Percentiles rank a stretch among this genome's conserved stretches.
Conservation (phyloP, 768 basidiomycete species). For the Xerocomellus chrysenteron region DNA sequence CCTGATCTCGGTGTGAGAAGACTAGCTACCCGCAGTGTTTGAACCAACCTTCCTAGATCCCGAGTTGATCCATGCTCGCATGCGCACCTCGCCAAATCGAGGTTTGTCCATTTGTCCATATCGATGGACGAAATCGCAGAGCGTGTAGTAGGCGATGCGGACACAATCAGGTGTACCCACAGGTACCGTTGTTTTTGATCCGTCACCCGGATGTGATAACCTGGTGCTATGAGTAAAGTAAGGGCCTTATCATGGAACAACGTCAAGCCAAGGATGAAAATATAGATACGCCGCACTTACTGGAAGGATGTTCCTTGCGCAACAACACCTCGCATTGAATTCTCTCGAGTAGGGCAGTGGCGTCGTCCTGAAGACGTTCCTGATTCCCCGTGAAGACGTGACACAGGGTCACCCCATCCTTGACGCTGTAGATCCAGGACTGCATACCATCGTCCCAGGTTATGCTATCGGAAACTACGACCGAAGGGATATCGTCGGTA, state of each 20-base stretch:
- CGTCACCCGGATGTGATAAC: slow-evolving; percentile 12
- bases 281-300: slow-evolving; percentile 15
- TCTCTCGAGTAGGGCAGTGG: slow-evolving; percentile 36
- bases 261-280: not conserved
- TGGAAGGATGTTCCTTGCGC: slow-evolving; percentile 15
- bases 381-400: slow-evolving; percentile 54
- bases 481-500: slow-evolving; percentile 14
- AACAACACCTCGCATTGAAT: slow-evolving; percentile 39
- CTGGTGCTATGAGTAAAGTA: slow-evolving; percentile 27
- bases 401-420: slow-evolving; percentile 27
- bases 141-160: slow-evolving; percentile 20
- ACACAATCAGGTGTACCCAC: slow-evolving; percentile 23
- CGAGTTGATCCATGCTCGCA: slow-evolving; percentile 43
- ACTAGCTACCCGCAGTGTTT: not conserved
- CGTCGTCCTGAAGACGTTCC: slow-evolving; percentile 37
- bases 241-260: slow-evolving; percentile 19
- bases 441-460: slow-evolving; percentile 35
- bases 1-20: slow-evolving; percentile 17
- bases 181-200: slow-evolving; percentile 21
- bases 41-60: slow-evolving; percentile 38
- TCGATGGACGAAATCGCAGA: slow-evolving; percentile 30
- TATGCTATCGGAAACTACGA: slow-evolving; percentile 6
- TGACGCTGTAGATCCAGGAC: slow-evolving; percentile 25
- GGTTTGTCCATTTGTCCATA: slow-evolving; percentile 38
- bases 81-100: slow-evolving; percentile 34